Evolutionary conservation across 2,329 filamentous ascomycete genomes (phyloP).

Genomic region (Neobulgaria alba): DNA sequence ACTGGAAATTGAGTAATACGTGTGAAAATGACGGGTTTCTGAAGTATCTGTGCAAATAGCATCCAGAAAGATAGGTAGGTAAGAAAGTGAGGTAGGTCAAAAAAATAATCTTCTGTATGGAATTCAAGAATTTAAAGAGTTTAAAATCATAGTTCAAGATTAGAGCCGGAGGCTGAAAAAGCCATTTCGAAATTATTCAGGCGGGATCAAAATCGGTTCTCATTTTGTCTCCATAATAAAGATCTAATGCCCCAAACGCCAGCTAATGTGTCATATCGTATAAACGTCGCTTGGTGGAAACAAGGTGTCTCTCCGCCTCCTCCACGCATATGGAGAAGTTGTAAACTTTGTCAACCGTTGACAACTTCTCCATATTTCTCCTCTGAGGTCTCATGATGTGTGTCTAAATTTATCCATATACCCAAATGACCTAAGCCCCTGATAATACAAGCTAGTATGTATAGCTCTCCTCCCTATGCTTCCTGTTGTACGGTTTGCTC

Average conservation of each 20-base stretch:
- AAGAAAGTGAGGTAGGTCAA: no score
- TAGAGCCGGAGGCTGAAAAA: no score
- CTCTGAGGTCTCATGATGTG: not conserved
- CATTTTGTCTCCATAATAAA: not conserved
- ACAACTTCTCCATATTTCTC: not conserved
- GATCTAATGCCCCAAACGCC: not conserved
- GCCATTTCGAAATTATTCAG: no score
- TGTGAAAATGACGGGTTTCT: no score
- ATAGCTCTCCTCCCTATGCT: not conserved
- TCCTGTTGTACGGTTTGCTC: constrained; percentile 31
- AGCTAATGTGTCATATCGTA: not conserved
- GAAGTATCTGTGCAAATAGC: no score
- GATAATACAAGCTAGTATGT: constrained; percentile 13
- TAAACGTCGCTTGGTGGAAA: not conserved
- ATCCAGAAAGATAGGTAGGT: no score
- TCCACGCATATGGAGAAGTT: not conserved
- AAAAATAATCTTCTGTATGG: no score
- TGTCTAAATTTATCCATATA: constrained; percentile 13
- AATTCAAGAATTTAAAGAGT: no score
- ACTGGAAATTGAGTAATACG: no score
- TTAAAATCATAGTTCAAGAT: no score
- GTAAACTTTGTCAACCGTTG: no score
- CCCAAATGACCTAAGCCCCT: constrained; percentile 8
- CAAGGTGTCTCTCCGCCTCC: not conserved
- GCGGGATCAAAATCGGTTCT: no score